phyloP scores from a whole-genome alignment of 2,329 filamentous ascomycete genomes.

The Colletotrichum orbiculare region DNA sequence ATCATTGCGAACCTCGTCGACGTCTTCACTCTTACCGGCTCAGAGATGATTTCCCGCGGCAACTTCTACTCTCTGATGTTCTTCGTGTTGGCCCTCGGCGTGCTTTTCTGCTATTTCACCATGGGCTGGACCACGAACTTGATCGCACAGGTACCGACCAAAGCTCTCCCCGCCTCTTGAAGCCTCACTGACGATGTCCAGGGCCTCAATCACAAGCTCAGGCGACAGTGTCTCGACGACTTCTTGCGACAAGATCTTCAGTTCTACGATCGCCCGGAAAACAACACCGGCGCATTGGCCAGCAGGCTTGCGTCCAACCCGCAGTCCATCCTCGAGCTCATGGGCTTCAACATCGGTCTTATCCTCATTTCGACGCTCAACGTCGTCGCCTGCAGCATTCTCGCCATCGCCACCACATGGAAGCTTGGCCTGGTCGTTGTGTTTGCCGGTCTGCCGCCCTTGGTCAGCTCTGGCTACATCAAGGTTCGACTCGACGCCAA shows the following conservation, averaged over 20 bases:
- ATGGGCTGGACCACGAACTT: constrained; percentile 51
- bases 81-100: constrained; percentile 58
- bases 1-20: constrained; percentile 54
- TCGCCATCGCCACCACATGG: constrained; percentile 59
- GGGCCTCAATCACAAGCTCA: constrained; percentile 41
- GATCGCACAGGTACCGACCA: constrained; percentile 42
- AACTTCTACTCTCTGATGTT: constrained; percentile 69
- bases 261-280: constrained; percentile 55
- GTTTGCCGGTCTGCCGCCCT: constrained; percentile 51
- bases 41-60: constrained; percentile 50
- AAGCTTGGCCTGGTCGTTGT: constrained; percentile 61
- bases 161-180: background rate
- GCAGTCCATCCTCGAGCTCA: constrained; percentile 53
- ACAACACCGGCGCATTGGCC: constrained; percentile 51
- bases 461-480: constrained; percentile 50
- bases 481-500: constrained; percentile 53
- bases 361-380: constrained; percentile 52
- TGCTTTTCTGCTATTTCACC: constrained; percentile 56
- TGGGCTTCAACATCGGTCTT: constrained; percentile 54
- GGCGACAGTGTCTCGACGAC: constrained; percentile 43
- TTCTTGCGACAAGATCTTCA: constrained; percentile 54
- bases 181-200: background rate
- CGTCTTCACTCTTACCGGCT: constrained; percentile 50
- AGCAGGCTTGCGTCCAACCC: constrained; percentile 51
- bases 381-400: constrained; percentile 49